A percentile compares a stretch with the other conserved stretches of the same genome.
Conservation (phyloP, 345 rosid genomes). For the Syzygium jambos region DNA sequence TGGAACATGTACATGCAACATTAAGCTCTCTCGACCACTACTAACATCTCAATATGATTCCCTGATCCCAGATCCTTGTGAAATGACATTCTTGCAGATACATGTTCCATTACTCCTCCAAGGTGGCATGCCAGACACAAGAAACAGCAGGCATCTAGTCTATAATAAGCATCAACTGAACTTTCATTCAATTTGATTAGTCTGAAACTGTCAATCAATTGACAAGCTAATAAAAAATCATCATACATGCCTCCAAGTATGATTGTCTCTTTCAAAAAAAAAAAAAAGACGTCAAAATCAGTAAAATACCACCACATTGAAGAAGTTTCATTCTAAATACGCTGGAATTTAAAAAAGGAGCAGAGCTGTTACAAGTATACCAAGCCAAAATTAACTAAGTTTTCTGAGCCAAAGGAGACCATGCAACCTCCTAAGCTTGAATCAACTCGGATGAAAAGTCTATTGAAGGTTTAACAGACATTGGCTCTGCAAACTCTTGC, state of each 20-base stretch:
- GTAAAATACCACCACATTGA: constrained; percentile 3
- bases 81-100: background rate
- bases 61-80: background rate
- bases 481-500: background rate
- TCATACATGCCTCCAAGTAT: background rate
- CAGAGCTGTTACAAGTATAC: constrained; percentile 1
- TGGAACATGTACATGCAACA: background rate
- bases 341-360: background rate
- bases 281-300: constrained; percentile 11
- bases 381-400: constrained; percentile 22
- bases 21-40: background rate
- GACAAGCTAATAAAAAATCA: background rate
- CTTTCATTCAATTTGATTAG: background rate
- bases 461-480: background rate
- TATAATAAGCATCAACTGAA: background rate
- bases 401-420: background rate
- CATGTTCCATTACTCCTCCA: background rate
- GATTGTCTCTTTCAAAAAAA: background rate
- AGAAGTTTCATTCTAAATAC: constrained; percentile 7
- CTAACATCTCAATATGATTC: background rate
- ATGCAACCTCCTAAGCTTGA: background rate
- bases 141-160: background rate
- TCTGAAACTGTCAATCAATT: background rate
- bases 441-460: background rate
- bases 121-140: background rate